Base-by-base conservation (phyloP, 345 rosid species). In the Lagerstroemia speciosa region DNA sequence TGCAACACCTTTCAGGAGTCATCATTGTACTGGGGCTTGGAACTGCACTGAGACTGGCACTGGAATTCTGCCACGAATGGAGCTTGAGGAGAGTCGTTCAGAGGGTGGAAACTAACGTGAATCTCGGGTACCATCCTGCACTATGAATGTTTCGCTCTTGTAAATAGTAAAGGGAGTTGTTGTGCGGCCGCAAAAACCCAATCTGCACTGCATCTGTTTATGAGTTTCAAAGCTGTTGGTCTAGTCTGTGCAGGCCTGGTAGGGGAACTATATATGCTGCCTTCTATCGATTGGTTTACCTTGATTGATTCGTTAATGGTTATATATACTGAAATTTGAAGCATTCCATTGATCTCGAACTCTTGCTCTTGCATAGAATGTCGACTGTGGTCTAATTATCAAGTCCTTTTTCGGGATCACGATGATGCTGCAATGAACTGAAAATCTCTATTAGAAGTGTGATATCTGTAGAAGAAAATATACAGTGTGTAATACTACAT, bases 1-100 rank as follows among this genome's bases (percentile, higher is more conserved):
- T 58, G 12, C 15, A 29, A 58, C 20, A 11, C 6, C 30, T 60
- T 50, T 40, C 82, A 91, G 97, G 97, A 76, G 92, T 93, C 38
- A 88, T 93, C 68, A 89, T 90, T 27, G 90, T 93, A 78, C 89
- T 93, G n/a, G 98, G 98, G 16, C 84, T 93, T 62, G 97, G 97
- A 78, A 90, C 98, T 7, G 92, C 93, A 1, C 79, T 93, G 48
- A 79, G 97, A 69, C 84, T 93, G 62, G 84, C 87, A 34, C 69
- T 93, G 48, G 97, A 93, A 74, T 88, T 90, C 80, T 90, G 86
- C 83, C 88, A 80, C 22, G 97, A 90, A 38, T 92, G 98, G 96
- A 87, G 81, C 75, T 70, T 81, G 64, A 85, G 93, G 82, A 87
- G 95, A 83, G 91, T 76, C 15, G 84, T 73, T 38, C 89, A 85